phyloP scores from a whole-genome alignment of 1,284 basidiomycete species.

The Trametes polyzona region DNA sequence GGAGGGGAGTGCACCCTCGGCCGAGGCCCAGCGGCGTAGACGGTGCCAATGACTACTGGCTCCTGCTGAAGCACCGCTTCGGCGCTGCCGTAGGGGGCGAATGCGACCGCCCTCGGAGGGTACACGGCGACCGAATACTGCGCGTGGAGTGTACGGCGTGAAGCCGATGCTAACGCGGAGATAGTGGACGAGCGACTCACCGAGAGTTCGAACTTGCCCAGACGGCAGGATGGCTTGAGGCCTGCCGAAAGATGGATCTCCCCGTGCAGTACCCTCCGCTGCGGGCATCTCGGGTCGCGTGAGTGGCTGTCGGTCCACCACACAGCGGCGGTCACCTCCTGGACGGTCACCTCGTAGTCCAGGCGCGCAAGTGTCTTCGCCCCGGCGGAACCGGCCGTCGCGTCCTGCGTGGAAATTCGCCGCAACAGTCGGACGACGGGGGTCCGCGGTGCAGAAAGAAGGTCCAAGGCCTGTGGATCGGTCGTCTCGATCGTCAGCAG shows the following conservation, averaged over 20 bases:
- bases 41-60: conserved; percentile 23
- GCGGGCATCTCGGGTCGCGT: conserved; percentile 2
- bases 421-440: conserved; percentile 29
- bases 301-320: conserved; percentile 25
- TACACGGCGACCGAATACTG: conserved; percentile 24
- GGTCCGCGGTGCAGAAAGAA: conserved; percentile 27
- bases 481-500: conserved; percentile 25
- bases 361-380: conserved; percentile 15
- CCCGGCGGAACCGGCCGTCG: not conserved
- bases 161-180: not conserved
- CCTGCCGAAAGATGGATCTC: conserved; percentile 30
- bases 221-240: conserved; percentile 26
- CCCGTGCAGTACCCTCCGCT: conserved; percentile 25
- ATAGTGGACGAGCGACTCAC: conserved; percentile 19
- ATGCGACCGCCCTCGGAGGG: conserved; percentile 24
- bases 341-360: conserved; percentile 19
- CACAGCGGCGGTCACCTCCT: conserved; percentile 21
- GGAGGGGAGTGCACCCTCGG: conserved; percentile 24
- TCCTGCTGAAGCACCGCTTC: conserved; percentile 17
- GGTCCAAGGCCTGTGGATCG: conserved; percentile 32
- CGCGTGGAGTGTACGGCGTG: not conserved
- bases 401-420: conserved; percentile 23
- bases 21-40: conserved; percentile 22
- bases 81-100: conserved; percentile 15
- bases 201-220: conserved; percentile 29